Conservation (phyloP, 2,329 filamentous ascomycete species). For the Pyrenochaeta sp. region DNA sequence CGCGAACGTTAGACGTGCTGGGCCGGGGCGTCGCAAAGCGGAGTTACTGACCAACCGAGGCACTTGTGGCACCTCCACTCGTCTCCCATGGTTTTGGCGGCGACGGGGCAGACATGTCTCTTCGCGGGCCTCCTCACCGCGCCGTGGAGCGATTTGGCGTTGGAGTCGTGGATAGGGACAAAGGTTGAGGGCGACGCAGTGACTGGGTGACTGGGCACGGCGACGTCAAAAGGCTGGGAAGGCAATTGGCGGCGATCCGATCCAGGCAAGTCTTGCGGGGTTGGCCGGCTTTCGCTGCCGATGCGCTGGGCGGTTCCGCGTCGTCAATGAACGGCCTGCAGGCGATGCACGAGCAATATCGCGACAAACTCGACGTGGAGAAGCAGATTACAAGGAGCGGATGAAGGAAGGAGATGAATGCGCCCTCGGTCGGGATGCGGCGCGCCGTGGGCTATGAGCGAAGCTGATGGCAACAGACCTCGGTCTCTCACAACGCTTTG, state of each 20-base stretch:
- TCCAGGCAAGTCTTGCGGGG: slow-evolving; percentile 33
- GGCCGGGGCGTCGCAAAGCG: slow-evolving; percentile 17
- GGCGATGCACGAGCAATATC: slow-evolving; percentile 6
- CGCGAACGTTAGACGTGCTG: slow-evolving; percentile 30
- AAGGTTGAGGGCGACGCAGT: slow-evolving; percentile 9
- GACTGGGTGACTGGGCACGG: slow-evolving; percentile 11
- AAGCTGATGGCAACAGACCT: slow-evolving; percentile 27
- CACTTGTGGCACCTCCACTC: slow-evolving; percentile 65
- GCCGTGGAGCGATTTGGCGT: slow-evolving; percentile 22
- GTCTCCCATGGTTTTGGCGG: slow-evolving; percentile 98
- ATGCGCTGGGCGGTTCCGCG: slow-evolving; percentile 20
- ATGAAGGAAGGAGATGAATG: slow-evolving; percentile 3
- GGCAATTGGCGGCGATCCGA: slow-evolving; percentile 15
- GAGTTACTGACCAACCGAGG: slow-evolving; percentile 46
- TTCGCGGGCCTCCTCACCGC: slow-evolving; percentile 30
- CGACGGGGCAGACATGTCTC: slow-evolving; percentile 68
- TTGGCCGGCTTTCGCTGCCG: slow-evolving; percentile 21
- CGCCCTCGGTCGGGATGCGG: slow-evolving; percentile 22
- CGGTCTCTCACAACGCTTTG: slow-evolving; percentile 29
- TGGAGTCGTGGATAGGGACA: slow-evolving; percentile 8
- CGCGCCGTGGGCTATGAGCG: slow-evolving; percentile 27
- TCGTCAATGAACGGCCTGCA: slow-evolving; percentile 2
- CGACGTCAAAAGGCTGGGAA: slow-evolving; percentile 27
- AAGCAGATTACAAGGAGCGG: not conserved
- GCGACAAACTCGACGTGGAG: not conserved